Conservation (phyloP, 2,329 filamentous ascomycete genomes). For the Penicillium hesseltinei region DNA sequence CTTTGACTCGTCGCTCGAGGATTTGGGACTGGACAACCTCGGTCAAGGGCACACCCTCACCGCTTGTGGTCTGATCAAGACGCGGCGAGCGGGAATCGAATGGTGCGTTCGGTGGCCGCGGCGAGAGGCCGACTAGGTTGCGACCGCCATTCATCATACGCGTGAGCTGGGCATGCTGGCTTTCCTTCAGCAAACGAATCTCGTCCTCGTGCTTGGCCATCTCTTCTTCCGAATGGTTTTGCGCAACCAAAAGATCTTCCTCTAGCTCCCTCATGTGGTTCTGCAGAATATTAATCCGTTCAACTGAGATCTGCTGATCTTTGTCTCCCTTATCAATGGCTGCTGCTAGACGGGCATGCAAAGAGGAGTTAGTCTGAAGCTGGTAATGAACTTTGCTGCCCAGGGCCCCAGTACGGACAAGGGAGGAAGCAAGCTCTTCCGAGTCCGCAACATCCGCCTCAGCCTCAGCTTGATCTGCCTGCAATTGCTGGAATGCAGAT, state of each 20-base stretch:
- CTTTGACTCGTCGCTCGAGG: conserved; percentile 74
- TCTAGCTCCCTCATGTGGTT: conserved; percentile 76
- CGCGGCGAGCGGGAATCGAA: conserved; percentile 59
- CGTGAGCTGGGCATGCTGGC: conserved; percentile 71
- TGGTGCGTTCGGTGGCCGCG: conserved; percentile 62
- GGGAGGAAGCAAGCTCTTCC: conserved; percentile 67
- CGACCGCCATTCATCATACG: conserved; percentile 61
- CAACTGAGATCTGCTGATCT: conserved; percentile 75
- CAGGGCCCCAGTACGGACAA: conserved; percentile 74
- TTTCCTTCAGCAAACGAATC: conserved; percentile 70
- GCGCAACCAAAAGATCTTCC: conserved; percentile 77
- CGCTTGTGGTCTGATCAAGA: conserved; percentile 61
- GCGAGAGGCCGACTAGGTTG: conserved; percentile 48
- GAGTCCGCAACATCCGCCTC: conserved; percentile 71
- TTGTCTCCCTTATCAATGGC: conserved; percentile 80
- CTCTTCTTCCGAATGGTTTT: conserved; percentile 81
- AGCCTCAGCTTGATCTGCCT: conserved; percentile 64
- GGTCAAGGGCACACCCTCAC: conserved; percentile 57
- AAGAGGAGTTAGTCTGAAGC: conserved; percentile 70
- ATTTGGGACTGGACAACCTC: conserved; percentile 72
- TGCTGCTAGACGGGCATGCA: conserved; percentile 73
- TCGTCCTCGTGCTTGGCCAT: conserved; percentile 84
- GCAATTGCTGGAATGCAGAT: conserved; percentile 71
- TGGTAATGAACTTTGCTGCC: conserved; percentile 77
- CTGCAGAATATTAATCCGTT: conserved; percentile 81